These are phyloP conservation scores for Lecanicillium sp. DNA, from an alignment of 2,329 filamentous ascomycete genomes.

Conservation along the genomic window DNA sequence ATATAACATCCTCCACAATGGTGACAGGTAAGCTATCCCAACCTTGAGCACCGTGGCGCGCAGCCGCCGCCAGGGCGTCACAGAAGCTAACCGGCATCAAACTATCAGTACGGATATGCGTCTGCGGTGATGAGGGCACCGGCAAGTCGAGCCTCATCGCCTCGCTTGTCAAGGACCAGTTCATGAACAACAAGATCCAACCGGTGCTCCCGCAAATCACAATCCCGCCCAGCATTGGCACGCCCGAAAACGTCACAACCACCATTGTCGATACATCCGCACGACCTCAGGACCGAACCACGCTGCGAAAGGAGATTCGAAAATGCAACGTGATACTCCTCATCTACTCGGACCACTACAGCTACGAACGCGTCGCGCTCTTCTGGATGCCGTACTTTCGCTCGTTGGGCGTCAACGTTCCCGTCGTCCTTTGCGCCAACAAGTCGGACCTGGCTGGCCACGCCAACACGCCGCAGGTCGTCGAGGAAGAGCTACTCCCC, in stretches of 20 bases:
- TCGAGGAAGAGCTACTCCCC: conserved; percentile 95
- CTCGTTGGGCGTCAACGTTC: conserved; percentile 95
- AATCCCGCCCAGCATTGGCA: conserved; percentile 85
- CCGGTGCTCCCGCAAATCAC: conserved; percentile 90
- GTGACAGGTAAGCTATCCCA: no score
- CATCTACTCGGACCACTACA: conserved; percentile 97
- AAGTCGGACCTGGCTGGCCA: conserved; percentile 83
- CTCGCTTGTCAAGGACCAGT: conserved; percentile 93
- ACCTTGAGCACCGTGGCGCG: no score
- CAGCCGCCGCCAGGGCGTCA: no score
- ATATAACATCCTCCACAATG: conserved; percentile 4
- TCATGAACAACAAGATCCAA: conserved; percentile 92
- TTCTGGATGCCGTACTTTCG: conserved; percentile 99
- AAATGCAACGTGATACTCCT: conserved; percentile 96
- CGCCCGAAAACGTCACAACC: conserved; percentile 93
- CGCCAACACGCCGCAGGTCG: conserved; percentile 71
- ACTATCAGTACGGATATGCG: conserved; percentile 73
- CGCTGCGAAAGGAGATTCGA: conserved; percentile 85
- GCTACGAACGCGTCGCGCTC: conserved; percentile 91
- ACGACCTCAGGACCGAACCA: conserved; percentile 84
- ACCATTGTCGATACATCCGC: conserved; percentile 97
- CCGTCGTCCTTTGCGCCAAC: conserved; percentile 93
- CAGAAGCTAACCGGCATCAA: neutral
- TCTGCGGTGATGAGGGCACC: conserved; percentile 94
- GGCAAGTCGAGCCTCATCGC: conserved; percentile 92